These are phyloP conservation scores for Acanthamoeba healyi DNA, from an alignment of 208 protist genomes.

Conservation along the genomic window DNA sequence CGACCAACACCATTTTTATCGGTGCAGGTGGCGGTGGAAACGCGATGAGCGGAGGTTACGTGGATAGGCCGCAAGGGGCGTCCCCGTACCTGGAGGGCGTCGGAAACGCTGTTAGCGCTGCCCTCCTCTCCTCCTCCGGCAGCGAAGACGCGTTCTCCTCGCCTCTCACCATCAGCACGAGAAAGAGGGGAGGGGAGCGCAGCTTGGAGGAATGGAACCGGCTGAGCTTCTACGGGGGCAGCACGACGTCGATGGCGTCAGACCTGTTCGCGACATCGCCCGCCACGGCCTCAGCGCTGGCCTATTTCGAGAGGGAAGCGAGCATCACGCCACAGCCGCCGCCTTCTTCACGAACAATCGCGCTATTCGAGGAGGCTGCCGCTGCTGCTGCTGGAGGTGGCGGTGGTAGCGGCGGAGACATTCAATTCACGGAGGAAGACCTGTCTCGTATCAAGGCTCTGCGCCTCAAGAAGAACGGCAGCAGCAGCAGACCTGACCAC, in stretches of 20 bases:
- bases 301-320: background rate
- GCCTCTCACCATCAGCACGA: too few species aligned
- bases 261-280: background rate
- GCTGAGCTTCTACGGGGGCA: background rate
- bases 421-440: background rate
- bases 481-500: background rate
- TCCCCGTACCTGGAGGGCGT: too few species aligned
- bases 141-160: too few species aligned
- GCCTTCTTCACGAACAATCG: background rate
- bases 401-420: background rate
- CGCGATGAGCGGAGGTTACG: too few species aligned
- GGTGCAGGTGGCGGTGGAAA: too few species aligned
- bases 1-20: too few species aligned
- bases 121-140: too few species aligned
- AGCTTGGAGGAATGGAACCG: background rate
- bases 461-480: background rate
- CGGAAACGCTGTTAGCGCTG: too few species aligned
- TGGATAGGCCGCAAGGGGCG: too few species aligned
- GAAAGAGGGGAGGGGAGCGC: too few species aligned
- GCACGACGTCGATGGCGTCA: background rate
- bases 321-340: background rate
- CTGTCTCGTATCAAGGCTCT: background rate
- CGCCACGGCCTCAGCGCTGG: background rate
- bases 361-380: too few species aligned
- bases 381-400: background rate